phyloP scores from a whole-genome alignment of 2,329 filamentous ascomycete genomes.

The Cercospora nicotianae region DNA sequence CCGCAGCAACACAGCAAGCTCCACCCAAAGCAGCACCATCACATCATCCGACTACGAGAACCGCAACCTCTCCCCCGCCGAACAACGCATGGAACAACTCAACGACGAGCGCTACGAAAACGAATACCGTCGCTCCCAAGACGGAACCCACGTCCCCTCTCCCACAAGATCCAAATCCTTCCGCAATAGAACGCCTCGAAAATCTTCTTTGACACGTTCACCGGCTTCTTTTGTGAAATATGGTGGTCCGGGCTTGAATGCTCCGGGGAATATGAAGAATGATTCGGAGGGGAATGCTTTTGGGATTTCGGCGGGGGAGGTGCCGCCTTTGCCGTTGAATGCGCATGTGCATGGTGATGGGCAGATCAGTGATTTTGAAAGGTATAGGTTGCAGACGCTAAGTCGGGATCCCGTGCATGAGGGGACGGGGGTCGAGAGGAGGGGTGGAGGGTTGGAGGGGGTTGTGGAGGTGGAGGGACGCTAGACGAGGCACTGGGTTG shows the following conservation, averaged over 20 bases:
- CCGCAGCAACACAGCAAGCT: not conserved
- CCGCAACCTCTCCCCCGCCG: not conserved
- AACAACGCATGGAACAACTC: slow-evolving; percentile 1
- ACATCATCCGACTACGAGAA: not conserved
- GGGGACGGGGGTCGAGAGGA: not conserved
- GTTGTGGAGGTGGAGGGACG: not conserved
- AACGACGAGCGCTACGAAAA: slow-evolving; percentile 5
- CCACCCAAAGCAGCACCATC: not conserved
- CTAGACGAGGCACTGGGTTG: not conserved
- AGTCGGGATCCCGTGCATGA: not conserved
- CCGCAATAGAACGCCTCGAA: not conserved
- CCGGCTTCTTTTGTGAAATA: slow-evolving; percentile 8
- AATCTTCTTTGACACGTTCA: not conserved
- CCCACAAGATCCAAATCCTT: slow-evolving; percentile 1
- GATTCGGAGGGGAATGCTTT: not conserved
- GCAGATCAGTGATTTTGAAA: slow-evolving; percentile 5
- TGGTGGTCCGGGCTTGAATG: slow-evolving; percentile 1
- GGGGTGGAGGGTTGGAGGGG: not conserved
- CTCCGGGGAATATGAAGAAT: slow-evolving; percentile 4
- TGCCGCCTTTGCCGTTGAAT: slow-evolving; percentile 7
- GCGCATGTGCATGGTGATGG: slow-evolving; percentile 10
- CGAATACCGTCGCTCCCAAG: not conserved
- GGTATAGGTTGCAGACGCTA: not conserved
- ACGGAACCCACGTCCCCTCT: not conserved
- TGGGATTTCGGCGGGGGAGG: not conserved